Base-by-base conservation (phyloP, 2,329 filamentous ascomycete genomes). In the Pyrenophora graminea region DNA sequence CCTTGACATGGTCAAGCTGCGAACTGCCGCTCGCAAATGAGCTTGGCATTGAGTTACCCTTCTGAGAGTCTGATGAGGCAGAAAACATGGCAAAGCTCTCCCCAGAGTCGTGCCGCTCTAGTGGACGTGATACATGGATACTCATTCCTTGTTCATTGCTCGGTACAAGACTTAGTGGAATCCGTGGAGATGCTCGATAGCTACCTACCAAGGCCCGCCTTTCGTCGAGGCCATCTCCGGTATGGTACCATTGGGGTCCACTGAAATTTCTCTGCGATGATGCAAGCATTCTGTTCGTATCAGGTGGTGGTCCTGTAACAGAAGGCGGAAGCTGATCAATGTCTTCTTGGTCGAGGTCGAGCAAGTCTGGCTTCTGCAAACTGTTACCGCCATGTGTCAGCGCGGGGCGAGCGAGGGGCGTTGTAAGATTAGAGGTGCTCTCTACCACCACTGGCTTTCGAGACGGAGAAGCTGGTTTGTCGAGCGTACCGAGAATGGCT, bases 61-160 rank as follows among this genome's bases (percentile, higher is more conserved):
- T 76, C 45, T 81, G 76, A 5, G 83, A 86, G 54, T 82, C 81
- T 1, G 81, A 81, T 8, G 83, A 84, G n/a, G 81, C 80, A 33
- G 82, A 85, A 56, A 86, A 85, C 80, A 86, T 85, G 18, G 79
- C 75, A 58, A 86, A 85, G 65, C 83, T 86, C 55, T 86, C 84
- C 6, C 79, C 77, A 19, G 83, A 86, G 58, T 84, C 79, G 59
- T 83, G 81, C 31, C 81, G 78, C 42, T 76, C 64, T 55, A 79
- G 61, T 12, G 66, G 61, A 27, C 66, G 71, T 18, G 71, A 69
- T 13, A 68, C 62, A 7, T 57, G 60, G 36, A 70, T 68, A 48
- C 59, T 74, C 74, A 58, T 63, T 59, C 45, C 70, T 61, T 58
- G 63, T 63, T 53, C 70, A 66, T 58, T 63, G 66, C 77, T 71